Evolutionary conservation across 1,284 basidiomycete genomes (phyloP).

Genomic region (Vanrija sp.): DNA sequence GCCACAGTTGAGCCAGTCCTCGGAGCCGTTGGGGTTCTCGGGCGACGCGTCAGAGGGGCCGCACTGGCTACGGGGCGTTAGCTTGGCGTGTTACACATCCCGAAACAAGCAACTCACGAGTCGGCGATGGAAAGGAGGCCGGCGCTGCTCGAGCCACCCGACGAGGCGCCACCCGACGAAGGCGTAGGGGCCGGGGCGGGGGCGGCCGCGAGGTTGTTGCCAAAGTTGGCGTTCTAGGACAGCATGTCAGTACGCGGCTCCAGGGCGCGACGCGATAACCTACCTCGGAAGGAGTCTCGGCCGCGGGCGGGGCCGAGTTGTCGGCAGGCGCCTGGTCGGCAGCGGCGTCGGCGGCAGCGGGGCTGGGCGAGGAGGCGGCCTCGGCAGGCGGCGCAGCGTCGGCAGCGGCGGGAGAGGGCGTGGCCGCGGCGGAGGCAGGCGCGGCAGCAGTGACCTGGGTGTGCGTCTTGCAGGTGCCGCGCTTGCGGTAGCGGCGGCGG

Average conservation of each 20-base stretch:
- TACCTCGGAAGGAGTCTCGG: no score
- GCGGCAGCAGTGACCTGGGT: slow-evolving; percentile 7
- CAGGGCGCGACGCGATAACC: no score
- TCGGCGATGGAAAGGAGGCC: slow-evolving; percentile 20
- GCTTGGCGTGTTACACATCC: no score
- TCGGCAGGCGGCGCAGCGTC: not conserved
- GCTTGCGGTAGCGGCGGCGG: slow-evolving; percentile 17
- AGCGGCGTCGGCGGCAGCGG: no score
- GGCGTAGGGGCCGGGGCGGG: slow-evolving; percentile 2
- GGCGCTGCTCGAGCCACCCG: not conserved
- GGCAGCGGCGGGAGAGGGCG: not conserved
- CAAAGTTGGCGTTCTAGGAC: not conserved
- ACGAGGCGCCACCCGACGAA: not conserved
- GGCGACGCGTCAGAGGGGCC: slow-evolving; percentile 28
- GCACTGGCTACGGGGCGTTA: slow-evolving; percentile 22
- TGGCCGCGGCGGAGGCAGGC: not conserved
- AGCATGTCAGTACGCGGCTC: no score
- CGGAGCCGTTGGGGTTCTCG: slow-evolving; percentile 65
- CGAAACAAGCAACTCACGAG: slow-evolving; percentile 8
- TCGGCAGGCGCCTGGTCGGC: not conserved
- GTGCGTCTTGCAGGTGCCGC: slow-evolving; percentile 15
- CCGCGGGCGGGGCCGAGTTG: no score
- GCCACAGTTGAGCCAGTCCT: slow-evolving; percentile 76
- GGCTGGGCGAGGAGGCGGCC: no score
- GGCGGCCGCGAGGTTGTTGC: no score